Percentiles rank a stretch among this genome's conserved stretches.
Evolutionary conservation across 805 yeast species (phyloP).

Genomic region (Zygoascus flipseniorum): DNA sequence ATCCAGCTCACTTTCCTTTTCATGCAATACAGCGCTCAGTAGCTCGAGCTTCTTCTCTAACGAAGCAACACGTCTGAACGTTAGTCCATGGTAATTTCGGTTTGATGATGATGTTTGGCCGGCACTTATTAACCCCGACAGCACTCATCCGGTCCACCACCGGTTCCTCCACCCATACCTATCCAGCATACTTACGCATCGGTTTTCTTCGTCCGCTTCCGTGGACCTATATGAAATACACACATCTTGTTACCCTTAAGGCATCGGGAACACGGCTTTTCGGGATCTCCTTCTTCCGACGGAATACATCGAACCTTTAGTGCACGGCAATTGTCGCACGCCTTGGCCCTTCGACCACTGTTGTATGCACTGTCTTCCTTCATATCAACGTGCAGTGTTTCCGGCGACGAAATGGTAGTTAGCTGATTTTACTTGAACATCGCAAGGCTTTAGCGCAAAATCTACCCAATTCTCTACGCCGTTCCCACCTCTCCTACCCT

Average conservation of each 20-base stretch:
- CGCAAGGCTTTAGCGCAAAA: no score
- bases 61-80: slow-evolving; percentile 24
- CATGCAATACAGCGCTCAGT: slow-evolving; percentile 16
- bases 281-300: slow-evolving; percentile 45
- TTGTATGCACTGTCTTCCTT: background rate
- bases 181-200: slow-evolving; percentile 18
- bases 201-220: slow-evolving; percentile 38
- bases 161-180: background rate
- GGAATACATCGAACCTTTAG: slow-evolving; percentile 83
- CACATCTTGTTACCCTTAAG: slow-evolving; percentile 54
- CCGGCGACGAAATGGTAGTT: no score
- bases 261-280: slow-evolving; percentile 70
- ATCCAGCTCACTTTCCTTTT: background rate
- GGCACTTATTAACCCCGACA: background rate
- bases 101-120: background rate
- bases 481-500: no score
- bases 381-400: background rate
- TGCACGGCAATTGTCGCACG: slow-evolving; percentile 53
- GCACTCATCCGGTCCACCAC: background rate
- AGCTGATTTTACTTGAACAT: no score
- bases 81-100: background rate
- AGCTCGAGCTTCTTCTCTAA: slow-evolving; percentile 26
- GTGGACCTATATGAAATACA: slow-evolving; percentile 54
- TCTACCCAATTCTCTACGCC: no score
- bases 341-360: slow-evolving; percentile 20